These are phyloP conservation scores for Pichia sp. DNA, from an alignment of 1,139 yeast species.

Conservation along the genomic window DNA sequence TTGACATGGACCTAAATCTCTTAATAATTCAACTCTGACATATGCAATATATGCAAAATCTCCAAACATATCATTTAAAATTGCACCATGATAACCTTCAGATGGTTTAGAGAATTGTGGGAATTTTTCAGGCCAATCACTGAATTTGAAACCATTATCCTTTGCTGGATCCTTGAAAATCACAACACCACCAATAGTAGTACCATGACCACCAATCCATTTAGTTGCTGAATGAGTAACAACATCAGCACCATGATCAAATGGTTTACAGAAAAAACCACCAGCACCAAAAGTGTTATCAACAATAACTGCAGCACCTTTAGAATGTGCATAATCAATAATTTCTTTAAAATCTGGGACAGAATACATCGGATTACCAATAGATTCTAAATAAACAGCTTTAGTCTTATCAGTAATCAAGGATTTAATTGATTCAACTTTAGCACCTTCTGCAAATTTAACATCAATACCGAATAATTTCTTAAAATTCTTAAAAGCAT, in stretches of 20 bases:
- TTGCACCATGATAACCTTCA: slow-evolving; percentile 88
- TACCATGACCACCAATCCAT: slow-evolving; percentile 98
- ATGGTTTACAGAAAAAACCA: slow-evolving; percentile 79
- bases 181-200: slow-evolving; percentile 88
- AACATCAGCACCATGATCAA: slow-evolving; percentile 66
- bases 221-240: slow-evolving; percentile 89
- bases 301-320: slow-evolving; percentile 87
- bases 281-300: slow-evolving; percentile 99
- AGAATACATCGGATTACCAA: slow-evolving; percentile 91
- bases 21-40: slow-evolving; percentile 75
- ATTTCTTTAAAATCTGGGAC: slow-evolving; percentile 86
- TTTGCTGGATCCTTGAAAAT: slow-evolving; percentile 70
- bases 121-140: slow-evolving; percentile 74
- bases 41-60: slow-evolving; percentile 73
- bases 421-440: slow-evolving; percentile 62
- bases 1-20: slow-evolving; percentile 88
- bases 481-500: slow-evolving; percentile 89
- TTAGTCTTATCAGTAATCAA: slow-evolving; percentile 79
- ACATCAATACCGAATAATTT: slow-evolving; percentile 73
- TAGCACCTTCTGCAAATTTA: slow-evolving; percentile 70
- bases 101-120: slow-evolving; percentile 90
- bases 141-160: slow-evolving; percentile 66
- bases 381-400: slow-evolving; percentile 83
- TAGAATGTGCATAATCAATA: slow-evolving; percentile 71
- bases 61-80: slow-evolving; percentile 77